Base-by-base conservation (phyloP, 1,284 basidiomycete genomes). In the Phellopilus nigrolimitatus region DNA sequence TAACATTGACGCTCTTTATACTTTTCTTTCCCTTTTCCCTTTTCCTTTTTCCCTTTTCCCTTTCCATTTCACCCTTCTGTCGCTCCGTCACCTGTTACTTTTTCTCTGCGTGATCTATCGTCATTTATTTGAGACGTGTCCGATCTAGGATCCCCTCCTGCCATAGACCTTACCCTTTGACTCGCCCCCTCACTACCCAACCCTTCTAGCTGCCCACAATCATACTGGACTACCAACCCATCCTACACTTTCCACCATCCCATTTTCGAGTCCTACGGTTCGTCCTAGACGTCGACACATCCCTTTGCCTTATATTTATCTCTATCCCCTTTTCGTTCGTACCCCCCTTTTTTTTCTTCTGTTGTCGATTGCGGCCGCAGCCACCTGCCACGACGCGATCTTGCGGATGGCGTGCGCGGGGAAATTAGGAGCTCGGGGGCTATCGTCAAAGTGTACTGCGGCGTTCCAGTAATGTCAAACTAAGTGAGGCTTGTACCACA, bases 401-500 rank as follows among this genome's bases (percentile, higher is more conserved):
- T 33, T 3, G 31, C n/a, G 31, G 31, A 33, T 33, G 31, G n/a
- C 10, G 31, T 12, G n/a, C 31, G 34, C 7, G 15, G n/a, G 15
- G 3, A 37, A 31, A 19, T 31, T 24, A 44, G 28, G 42, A 10
- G 22, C 17, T 3, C 17, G 37, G 9, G n/a, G 31, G 9, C 31
- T 33, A 9, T n/a, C 10, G 27, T 15, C 21, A 27, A 27, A 27
- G 41, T 33, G 42, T 33, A n/a, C 22, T 44, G 28, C 37, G 42
- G 13, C 42, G 17, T 15, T 15, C 31, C 15, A 37, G 34, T 37
- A 37, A 37, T n/a, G 17, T 39, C 25, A 44, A 44, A 44, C 28
- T 17, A 44, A 44, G 22, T 22, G 42, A 31, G 42, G 28, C 4
- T 39, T 44, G 42, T 44, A 44, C 19, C 42, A 44, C 42, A 44